Base-by-base conservation (phyloP, 192 early-diverging fungal species). In the Coemansia sp. region DNA sequence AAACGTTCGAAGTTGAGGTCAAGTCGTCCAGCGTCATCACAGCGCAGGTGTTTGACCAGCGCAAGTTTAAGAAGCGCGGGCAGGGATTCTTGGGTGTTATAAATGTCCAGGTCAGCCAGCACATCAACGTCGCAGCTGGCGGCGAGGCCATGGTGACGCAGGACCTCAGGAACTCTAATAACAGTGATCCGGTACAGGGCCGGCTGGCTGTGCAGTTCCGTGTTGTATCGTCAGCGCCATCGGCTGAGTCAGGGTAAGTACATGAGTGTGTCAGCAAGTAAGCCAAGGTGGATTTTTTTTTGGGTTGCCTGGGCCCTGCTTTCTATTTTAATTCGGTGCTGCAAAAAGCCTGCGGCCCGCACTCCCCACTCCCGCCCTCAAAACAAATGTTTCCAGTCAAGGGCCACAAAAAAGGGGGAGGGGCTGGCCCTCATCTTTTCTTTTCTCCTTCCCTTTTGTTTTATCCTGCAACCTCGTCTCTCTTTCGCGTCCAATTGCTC, bases 21-120 rank as follows among this genome's bases (percentile, higher is more conserved):
- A 77, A 78, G 60, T 71, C 84, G 16, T 59, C 70, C 14, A 93
- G 91, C 69, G 88, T 94, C 16, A 85, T 98, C 62, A 91, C 95
- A 4, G 90, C 96, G 64, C 97, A 98, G 85, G 91, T 98, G 37
- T 98, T 98, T 87, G 97, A 98, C 84, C 96, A 98, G 85, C 90
- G 92, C 74, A 96, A 96, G 72, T 98, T 94, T 78, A 96, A 96
- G 76, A 95, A 89, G 86, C 91, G 88, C 70, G 92, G 92, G 49
- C 93, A 95, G 76, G 92, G 92, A 23, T 98, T 98, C 70, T 84
- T 97, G 35, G 95, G 95, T 42, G 93, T 96, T 53, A 87, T 95
- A 68, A 95, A 96, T 70, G 85, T 96, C 26, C 88, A 90, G 58
- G 86, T 97, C 68, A 87, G 90, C 53, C 88, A 91, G 77, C 86